Percentiles rank a stretch among this genome's conserved stretches.
Conservation (phyloP, 2,329 filamentous ascomycete species). For the Canariomyces notabilis region DNA sequence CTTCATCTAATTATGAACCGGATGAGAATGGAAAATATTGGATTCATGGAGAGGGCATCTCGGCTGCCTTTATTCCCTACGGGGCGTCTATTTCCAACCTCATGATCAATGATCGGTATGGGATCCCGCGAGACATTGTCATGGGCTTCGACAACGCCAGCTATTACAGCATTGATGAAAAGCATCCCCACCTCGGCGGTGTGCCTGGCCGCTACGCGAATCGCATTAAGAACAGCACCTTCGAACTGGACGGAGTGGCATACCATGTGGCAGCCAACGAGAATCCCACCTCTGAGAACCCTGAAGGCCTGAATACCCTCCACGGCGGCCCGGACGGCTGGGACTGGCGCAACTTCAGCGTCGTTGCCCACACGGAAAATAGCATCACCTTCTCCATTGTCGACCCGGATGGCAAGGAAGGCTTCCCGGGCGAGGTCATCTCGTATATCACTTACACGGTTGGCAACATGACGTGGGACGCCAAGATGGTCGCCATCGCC, state of each 20-base stretch:
- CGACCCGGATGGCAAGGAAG: conserved; percentile 67
- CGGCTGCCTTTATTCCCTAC: conserved; percentile 67
- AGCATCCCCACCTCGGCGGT: conserved; percentile 66
- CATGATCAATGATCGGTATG: conserved; percentile 63
- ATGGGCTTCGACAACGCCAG: conserved; percentile 71
- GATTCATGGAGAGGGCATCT: conserved; percentile 61
- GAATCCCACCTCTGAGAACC: conserved; percentile 46
- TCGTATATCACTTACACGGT: conserved; percentile 71
- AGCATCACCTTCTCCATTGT: conserved; percentile 72
- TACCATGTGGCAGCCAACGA: conserved; percentile 62
- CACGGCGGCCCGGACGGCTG: conserved; percentile 68
- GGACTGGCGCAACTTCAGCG: conserved; percentile 74
- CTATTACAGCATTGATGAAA: conserved; percentile 59
- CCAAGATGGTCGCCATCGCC: conserved; percentile 66
- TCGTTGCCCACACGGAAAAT: conserved; percentile 59
- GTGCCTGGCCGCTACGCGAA: conserved; percentile 76
- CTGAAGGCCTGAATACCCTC: conserved; percentile 56
- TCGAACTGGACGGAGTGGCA: conserved; percentile 58
- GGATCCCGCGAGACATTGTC: conserved; percentile 65
- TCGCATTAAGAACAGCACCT: conserved; percentile 72
- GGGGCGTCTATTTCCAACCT: conserved; percentile 69
- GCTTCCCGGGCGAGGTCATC: conserved; percentile 73
- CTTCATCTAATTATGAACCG: conserved; percentile 28
- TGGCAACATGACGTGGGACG: conserved; percentile 60
- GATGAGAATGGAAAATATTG: conserved; percentile 66